Evolutionary conservation across 2,329 filamentous ascomycete genomes (phyloP), one percentile per base, ranked within the genome.

Genomic region (Botrytis pseudocinerea): DNA sequence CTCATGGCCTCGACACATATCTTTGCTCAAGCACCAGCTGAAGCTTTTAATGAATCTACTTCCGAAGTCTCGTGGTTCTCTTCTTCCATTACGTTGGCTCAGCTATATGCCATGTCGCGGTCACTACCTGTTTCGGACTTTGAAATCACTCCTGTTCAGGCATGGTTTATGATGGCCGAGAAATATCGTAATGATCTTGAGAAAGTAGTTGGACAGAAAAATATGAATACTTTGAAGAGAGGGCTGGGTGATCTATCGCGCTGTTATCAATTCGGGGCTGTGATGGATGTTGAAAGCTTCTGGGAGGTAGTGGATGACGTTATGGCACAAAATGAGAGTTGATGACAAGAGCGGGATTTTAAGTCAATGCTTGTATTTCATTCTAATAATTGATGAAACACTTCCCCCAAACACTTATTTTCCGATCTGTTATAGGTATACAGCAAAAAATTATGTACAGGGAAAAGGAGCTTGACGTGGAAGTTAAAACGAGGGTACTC

Each of bases 101-200:
- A 74, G 25, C 72, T 79, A 12, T 66, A 75, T 38, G 75, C 65
- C 6, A 78, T 80, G 76, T 70, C 73, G 18, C 70, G 68, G 18
- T 73, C 59, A 10, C 73, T 80, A 2, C 75, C 76, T 0, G 78
- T 76, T 65, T 69, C 61, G 0, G 76, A 80, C 48, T 78, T 74
- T 68, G 79, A 80, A 57, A 77, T 80, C 7, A 80, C 79, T 42
- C 79, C 79, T 28, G 79, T 80, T n/a, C 79, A 80, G 69, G 79
- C 77, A 10, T 80, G 79, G 79, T 80, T 80, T 40, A 35, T 76
- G 54, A 61, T 80, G 2, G 72, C 73, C 10, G 73, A 74, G 14
- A 69, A 72, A 25, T 77, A 76, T 42, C 18, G 32, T 57, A 1
- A 25, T 70, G 74, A 72, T 7, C 64, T 74, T 8, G 69, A 73